Evolutionary conservation across 2,329 filamentous ascomycete species (phyloP).

Genomic region (Cadophora gregata): DNA sequence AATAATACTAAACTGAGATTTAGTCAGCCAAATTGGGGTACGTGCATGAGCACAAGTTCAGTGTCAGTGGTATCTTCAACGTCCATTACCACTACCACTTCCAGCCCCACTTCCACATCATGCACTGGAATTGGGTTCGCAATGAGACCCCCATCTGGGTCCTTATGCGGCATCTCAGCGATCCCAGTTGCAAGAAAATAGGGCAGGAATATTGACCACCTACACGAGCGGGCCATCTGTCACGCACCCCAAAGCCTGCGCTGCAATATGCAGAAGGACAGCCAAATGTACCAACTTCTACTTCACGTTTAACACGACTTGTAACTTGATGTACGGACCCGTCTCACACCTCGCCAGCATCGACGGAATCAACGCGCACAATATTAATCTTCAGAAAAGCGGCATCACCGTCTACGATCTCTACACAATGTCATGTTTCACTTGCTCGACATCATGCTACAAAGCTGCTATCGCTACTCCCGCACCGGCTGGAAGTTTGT

Average conservation of each 20-base stretch:
- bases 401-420: too few species aligned
- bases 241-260: not conserved
- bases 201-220: not conserved
- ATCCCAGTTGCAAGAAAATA: not conserved
- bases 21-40: too few species aligned
- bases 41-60: too few species aligned
- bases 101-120: not conserved
- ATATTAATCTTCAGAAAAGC: too few species aligned
- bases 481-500: not conserved
- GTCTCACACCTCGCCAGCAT: not conserved
- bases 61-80: not conserved
- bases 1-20: too few species aligned
- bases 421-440: not conserved
- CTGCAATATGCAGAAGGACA: conserved; percentile 1
- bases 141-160: not conserved
- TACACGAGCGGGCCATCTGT: conserved; percentile 9
- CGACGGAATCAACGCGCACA: conserved; percentile 12
- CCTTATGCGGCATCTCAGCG: not conserved
- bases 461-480: not conserved
- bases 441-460: not conserved
- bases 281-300: conserved; percentile 8
- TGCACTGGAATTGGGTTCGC: not conserved
- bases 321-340: conserved; percentile 7
- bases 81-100: not conserved
- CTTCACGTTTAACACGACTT: not conserved